phyloP scores from a whole-genome alignment of 164 flowering plant species.

The Chimonanthus praecox region DNA sequence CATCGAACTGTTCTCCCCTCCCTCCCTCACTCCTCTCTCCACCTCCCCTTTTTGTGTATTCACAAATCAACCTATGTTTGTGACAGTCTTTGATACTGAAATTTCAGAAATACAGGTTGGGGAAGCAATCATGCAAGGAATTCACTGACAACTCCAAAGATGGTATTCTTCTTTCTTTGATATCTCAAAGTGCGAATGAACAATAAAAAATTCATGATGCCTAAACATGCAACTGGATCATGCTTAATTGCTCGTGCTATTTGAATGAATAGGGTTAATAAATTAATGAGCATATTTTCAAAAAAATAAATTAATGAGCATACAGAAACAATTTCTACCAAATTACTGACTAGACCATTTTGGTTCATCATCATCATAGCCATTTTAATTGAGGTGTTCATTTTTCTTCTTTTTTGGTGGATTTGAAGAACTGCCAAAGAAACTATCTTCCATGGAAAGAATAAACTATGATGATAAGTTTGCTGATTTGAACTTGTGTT shows the following conservation, averaged over 20 bases:
- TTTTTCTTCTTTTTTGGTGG: too few relatives aligned
- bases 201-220: conserved; percentile 2
- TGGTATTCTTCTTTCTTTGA: conserved; percentile 30
- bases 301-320: background rate
- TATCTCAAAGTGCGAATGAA: too few relatives aligned
- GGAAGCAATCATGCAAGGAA: conserved; percentile 86
- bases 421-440: too few relatives aligned
- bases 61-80: background rate
- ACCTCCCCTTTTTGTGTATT: background rate
- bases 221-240: background rate
- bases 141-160: conserved; percentile 74
- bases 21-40: too few relatives aligned
- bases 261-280: background rate
- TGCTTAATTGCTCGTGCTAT: background rate
- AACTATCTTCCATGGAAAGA: too few relatives aligned
- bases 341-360: too few relatives aligned
- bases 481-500: too few relatives aligned
- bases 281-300: too few relatives aligned
- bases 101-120: conserved; percentile 87
- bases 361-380: too few relatives aligned
- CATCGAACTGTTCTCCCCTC: too few relatives aligned
- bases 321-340: background rate
- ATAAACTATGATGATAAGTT: too few relatives aligned
- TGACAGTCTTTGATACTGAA: background rate
- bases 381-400: background rate